Percentiles rank a stretch among this genome's conserved stretches.
phyloP scores from a whole-genome alignment of 768 basidiomycete species.

The Baorangia bicolor region DNA sequence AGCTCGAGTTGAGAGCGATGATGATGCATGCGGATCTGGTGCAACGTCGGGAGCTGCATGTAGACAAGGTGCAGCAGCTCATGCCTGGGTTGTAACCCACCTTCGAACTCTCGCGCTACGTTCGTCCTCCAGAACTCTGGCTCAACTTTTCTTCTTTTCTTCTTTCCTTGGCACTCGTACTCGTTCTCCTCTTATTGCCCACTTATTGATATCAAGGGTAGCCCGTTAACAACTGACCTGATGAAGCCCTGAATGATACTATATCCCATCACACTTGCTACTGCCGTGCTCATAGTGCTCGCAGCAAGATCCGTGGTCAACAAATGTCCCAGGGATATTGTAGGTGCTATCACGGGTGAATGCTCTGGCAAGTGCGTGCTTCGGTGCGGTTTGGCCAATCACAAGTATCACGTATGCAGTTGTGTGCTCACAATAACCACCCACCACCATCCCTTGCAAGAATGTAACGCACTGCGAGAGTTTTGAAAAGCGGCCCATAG shows the following conservation, averaged over 20 bases:
- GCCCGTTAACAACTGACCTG: conserved; percentile 35
- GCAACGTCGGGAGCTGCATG: conserved; percentile 54
- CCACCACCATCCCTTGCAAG: conserved; percentile 23
- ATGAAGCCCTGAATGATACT: conserved; percentile 39
- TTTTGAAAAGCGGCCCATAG: conserved; percentile 5
- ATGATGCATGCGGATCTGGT: conserved; percentile 57
- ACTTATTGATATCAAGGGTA: neutral
- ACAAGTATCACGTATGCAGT: neutral
- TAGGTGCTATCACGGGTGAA: conserved; percentile 25
- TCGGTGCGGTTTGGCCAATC: conserved; percentile 1
- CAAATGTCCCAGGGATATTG: conserved; percentile 51
- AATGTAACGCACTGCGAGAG: conserved; percentile 20
- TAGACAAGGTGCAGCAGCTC: conserved; percentile 42
- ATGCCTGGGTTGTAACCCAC: conserved; percentile 28
- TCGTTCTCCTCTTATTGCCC: neutral
- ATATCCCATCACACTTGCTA: conserved; percentile 43
- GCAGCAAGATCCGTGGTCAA: conserved; percentile 54
- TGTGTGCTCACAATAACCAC: conserved; percentile 21
- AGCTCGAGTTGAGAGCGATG: conserved; percentile 53
- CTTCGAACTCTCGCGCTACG: neutral
- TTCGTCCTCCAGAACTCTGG: neutral
- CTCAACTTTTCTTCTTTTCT: too few relatives aligned
- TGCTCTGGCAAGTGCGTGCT: conserved; percentile 24
- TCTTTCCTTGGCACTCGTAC: neutral
- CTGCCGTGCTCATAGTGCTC: conserved; percentile 41